phyloP scores from a whole-genome alignment of 805 yeast genomes.

The Barnettozyma populi region DNA sequence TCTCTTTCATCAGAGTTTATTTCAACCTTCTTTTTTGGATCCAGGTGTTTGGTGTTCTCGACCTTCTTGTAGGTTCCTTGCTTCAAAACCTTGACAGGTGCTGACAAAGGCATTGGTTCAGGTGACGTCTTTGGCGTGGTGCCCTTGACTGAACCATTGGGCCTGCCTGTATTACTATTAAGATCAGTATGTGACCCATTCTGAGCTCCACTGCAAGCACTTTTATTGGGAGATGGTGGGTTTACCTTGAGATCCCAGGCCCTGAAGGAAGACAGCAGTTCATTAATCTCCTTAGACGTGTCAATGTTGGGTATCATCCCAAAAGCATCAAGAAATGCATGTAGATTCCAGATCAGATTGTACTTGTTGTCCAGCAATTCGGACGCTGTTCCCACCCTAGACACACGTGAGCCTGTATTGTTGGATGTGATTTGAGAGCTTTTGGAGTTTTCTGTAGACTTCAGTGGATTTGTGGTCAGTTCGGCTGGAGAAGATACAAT shows the following conservation, averaged over 20 bases:
- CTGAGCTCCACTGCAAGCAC: neutral
- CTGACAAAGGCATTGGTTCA: neutral
- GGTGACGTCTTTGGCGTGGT: neutral
- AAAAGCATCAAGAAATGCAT: conserved; percentile 33
- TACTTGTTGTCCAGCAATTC: conserved; percentile 28
- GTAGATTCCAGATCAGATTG: conserved; percentile 38
- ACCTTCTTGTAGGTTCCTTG: neutral
- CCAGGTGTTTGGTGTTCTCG: neutral
- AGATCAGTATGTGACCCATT: neutral
- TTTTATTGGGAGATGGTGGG: neutral
- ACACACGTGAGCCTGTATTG: neutral
- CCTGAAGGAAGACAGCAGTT: conserved; percentile 10
- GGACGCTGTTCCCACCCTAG: neutral
- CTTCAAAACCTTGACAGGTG: neutral
- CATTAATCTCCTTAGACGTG: conserved; percentile 10
- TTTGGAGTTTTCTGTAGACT: neutral
- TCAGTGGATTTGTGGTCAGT: neutral
- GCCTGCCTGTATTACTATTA: too few species aligned
- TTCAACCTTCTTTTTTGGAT: too few species aligned
- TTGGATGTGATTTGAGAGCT: conserved; percentile 1
- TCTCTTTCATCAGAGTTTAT: conserved; percentile 7
- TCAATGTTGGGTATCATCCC: conserved; percentile 30
- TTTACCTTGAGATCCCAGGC: conserved; percentile 13
- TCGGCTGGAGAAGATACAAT: neutral
- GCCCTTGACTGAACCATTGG: neutral